Percentiles rank a stretch among this genome's conserved stretches.
These are phyloP conservation scores for Leishmania tarentolae DNA, from an alignment of 208 protist genomes.

Conservation along the genomic window DNA sequence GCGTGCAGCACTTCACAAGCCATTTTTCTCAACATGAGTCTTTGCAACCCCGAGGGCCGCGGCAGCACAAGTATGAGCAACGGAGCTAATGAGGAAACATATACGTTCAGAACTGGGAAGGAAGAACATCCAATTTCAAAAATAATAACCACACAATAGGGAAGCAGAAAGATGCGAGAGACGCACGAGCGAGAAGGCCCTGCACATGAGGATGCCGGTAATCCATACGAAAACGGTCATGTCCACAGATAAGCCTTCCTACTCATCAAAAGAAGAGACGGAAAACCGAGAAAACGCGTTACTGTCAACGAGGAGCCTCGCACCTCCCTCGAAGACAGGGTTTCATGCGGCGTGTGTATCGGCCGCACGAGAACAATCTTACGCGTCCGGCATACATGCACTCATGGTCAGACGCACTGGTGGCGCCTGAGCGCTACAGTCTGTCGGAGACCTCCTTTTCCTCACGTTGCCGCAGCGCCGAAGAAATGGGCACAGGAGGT, in stretches of 20 bases:
- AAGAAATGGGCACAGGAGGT: not conserved
- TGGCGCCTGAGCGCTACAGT: not conserved
- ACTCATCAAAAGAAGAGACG: not conserved
- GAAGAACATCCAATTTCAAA: not conserved
- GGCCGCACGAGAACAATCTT: not conserved
- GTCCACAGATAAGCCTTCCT: not conserved
- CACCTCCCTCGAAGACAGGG: not conserved
- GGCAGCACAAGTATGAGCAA: not conserved
- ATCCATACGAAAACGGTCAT: not conserved
- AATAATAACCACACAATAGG: not conserved
- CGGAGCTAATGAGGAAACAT: too few relatives aligned
- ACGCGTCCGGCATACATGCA: not conserved
- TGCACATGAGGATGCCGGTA: not conserved
- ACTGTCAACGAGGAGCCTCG: not conserved
- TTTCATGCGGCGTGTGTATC: not conserved
- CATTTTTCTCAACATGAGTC: not conserved
- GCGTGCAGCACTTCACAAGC: not conserved
- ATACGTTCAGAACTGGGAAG: not conserved
- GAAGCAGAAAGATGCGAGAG: not conserved
- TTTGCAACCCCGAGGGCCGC: not conserved
- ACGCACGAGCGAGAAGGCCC: not conserved
- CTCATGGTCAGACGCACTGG: not conserved
- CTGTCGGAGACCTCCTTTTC: slow-evolving; percentile 1
- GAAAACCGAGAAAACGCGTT: not conserved
- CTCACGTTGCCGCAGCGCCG: slow-evolving; percentile 13